Conservation (phyloP, 2,329 filamentous ascomycete genomes). For the Trichoderma sp. region DNA sequence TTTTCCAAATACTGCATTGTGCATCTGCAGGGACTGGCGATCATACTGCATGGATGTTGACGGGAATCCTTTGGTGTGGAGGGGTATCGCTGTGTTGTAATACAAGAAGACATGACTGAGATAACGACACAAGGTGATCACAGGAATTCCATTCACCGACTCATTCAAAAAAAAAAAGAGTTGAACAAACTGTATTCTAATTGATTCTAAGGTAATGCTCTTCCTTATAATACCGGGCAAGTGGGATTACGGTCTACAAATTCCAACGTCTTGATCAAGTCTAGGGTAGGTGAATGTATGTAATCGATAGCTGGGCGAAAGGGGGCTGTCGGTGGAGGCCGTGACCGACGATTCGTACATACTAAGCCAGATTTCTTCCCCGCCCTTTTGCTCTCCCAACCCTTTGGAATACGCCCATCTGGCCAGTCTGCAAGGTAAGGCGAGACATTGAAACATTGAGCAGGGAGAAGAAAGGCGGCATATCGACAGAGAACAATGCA, state of each 20-base stretch:
- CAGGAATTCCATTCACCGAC: accelerated
- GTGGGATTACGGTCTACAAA: background rate
- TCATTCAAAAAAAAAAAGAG: background rate
- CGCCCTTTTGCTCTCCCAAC: slow-evolving; percentile 9
- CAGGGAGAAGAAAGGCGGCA: background rate
- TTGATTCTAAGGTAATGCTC: background rate
- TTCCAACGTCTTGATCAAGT: background rate
- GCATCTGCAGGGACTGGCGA: background rate
- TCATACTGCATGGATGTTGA: background rate
- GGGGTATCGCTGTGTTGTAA: background rate
- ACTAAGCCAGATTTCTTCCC: slow-evolving; percentile 10
- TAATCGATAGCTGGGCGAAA: background rate
- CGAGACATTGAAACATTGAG: background rate
- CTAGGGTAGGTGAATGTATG: background rate
- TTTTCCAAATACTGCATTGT: background rate
- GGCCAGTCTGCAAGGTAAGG: slow-evolving; percentile 8
- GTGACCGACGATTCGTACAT: slow-evolving; percentile 9
- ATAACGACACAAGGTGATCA: background rate
- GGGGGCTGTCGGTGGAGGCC: slow-evolving; percentile 14
- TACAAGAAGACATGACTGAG: background rate
- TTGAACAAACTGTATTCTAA: background rate
- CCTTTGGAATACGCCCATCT: background rate
- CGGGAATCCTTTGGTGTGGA: background rate
- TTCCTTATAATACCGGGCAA: background rate
- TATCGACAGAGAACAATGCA: background rate